Conservation (phyloP, 805 yeast genomes). For the Zygotorulaspora chibaensis region DNA sequence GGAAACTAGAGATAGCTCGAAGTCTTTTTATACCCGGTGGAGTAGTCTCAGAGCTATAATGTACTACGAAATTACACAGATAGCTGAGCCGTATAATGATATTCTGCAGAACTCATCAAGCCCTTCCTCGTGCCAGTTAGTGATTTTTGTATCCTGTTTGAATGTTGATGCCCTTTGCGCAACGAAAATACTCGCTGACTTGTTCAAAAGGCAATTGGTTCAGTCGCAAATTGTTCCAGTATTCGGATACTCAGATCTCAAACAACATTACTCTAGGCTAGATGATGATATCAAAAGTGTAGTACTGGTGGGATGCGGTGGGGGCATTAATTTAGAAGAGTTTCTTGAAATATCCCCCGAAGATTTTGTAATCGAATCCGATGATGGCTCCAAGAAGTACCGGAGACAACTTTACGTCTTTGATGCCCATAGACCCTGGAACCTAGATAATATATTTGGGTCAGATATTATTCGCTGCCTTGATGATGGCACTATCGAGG, state of each 20-base stretch:
- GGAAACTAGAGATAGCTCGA: too few species aligned
- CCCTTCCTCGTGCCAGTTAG: conserved; percentile 88
- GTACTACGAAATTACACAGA: conserved; percentile 72
- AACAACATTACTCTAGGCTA: conserved; percentile 53
- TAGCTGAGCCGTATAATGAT: conserved; percentile 60
- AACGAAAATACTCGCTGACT: conserved; percentile 63
- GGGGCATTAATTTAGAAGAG: conserved; percentile 77
- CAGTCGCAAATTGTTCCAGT: conserved; percentile 90
- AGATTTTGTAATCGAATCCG: conserved; percentile 41
- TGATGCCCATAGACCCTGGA: conserved; percentile 97
- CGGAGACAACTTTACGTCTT: conserved; percentile 69
- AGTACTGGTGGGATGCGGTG: conserved; percentile 87
- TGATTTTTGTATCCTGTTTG: conserved; percentile 83
- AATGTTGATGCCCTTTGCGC: conserved; percentile 92
- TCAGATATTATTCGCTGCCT: conserved; percentile 71
- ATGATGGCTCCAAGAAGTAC: conserved; percentile 31
- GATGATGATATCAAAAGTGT: conserved; percentile 76
- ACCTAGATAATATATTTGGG: conserved; percentile 85
- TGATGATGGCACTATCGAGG: conserved; percentile 78
- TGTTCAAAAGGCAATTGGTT: conserved; percentile 75
- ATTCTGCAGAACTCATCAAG: conserved; percentile 71
- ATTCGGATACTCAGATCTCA: conserved; percentile 82
- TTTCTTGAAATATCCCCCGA: conserved; percentile 62
- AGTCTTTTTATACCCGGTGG: too few species aligned
- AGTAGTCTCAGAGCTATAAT: conserved; percentile 35